Conservation (phyloP, 129 eudicot genomes). For the Centrapalus pauciflorus region DNA sequence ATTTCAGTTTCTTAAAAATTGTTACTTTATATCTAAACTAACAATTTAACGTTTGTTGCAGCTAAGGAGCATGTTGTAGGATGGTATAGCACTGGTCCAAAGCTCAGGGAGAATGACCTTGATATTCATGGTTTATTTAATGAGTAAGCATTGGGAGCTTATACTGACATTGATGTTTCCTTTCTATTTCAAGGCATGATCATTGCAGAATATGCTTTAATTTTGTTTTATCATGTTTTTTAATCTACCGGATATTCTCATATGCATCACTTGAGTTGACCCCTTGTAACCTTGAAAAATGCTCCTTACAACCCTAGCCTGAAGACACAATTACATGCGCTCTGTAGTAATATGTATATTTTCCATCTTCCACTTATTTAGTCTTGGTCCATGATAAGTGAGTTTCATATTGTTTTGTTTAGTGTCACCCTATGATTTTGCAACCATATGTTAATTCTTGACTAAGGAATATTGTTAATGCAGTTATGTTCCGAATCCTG, state of each 20-base stretch:
- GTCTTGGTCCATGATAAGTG: neutral
- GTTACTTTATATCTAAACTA: neutral
- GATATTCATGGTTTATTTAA: conserved; percentile 81
- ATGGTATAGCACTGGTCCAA: conserved; percentile 99
- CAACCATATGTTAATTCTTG: neutral
- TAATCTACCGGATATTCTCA: neutral
- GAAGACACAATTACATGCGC: too few relatives aligned
- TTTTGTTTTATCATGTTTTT: neutral
- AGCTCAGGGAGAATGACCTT: conserved; percentile 89
- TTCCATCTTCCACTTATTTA: too few relatives aligned
- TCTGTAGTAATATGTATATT: too few relatives aligned
- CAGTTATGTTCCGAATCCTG: conserved; percentile 96
- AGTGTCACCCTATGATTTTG: neutral
- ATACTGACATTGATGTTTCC: neutral
- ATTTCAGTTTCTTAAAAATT: neutral
- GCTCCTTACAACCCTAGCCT: too few relatives aligned
- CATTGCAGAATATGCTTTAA: neutral
- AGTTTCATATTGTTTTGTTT: neutral
- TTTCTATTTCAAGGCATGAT: neutral
- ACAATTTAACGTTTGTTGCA: conserved; percentile 28
- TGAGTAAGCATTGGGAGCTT: conserved; percentile 52
- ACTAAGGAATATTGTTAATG: conserved; percentile 23
- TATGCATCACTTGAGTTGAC: neutral
- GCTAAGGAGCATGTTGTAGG: conserved; percentile 99
- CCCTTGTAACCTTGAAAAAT: too few relatives aligned